Evolutionary conservation across 805 yeast species (phyloP).

Genomic region (Lipomyces yamadae): DNA sequence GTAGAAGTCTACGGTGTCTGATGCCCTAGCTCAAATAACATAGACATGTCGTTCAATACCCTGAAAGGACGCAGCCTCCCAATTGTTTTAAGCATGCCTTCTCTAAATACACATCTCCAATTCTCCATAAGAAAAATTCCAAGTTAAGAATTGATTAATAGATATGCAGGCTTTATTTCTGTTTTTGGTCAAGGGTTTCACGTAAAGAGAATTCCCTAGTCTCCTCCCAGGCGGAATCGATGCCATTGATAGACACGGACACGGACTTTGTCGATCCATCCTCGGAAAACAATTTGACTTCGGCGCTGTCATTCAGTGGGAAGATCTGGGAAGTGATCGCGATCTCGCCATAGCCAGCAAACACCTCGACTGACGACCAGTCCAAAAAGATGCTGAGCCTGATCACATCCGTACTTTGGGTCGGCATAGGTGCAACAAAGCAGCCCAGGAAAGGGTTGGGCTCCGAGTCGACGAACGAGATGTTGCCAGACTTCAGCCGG

Average conservation of each 20-base stretch:
- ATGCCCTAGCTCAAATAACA: too few species aligned
- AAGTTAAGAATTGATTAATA: too few species aligned
- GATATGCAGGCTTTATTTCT: too few species aligned
- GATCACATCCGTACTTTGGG: neutral
- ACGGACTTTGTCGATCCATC: conserved; percentile 1
- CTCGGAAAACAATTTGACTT: conserved; percentile 2
- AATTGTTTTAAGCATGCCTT: too few species aligned
- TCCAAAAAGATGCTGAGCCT: conserved; percentile 5
- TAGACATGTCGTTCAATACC: too few species aligned
- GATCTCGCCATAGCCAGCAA: conserved; percentile 2
- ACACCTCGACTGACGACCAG: conserved; percentile 17
- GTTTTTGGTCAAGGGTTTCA: too few species aligned
- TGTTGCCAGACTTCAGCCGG: conserved; percentile 5
- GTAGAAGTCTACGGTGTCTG: too few species aligned
- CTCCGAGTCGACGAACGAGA: neutral
- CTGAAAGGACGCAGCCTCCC: too few species aligned
- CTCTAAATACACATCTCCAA: too few species aligned
- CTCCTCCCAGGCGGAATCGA: neutral
- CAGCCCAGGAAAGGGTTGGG: neutral
- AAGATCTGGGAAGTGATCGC: conserved; percentile 9
- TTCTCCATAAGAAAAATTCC: too few species aligned
- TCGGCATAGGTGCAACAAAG: neutral
- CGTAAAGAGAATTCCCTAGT: too few species aligned
- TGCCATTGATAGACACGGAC: neutral
- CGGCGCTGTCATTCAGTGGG: conserved; percentile 4